Conservation (phyloP, 1,284 basidiomycete genomes). For the Trichosporon sp. region DNA sequence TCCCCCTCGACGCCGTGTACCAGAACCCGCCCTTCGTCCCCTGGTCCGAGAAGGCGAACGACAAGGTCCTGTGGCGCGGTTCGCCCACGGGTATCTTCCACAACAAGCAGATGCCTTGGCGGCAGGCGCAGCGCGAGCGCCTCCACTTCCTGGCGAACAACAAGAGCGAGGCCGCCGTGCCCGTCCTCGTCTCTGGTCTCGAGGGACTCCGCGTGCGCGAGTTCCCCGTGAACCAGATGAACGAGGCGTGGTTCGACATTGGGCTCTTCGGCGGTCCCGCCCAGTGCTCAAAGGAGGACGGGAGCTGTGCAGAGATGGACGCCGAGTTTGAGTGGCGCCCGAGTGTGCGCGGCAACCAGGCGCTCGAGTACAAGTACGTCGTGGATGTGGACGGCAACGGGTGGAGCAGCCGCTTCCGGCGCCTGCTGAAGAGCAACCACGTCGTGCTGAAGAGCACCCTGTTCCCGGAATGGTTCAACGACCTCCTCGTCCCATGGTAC, state of each 20-base stretch:
- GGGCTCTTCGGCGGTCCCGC: slow-evolving; percentile 44
- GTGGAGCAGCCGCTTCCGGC: slow-evolving; percentile 55
- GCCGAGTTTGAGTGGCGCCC: slow-evolving; percentile 46
- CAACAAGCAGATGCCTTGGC: slow-evolving; percentile 51
- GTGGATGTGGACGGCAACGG: slow-evolving; percentile 59
- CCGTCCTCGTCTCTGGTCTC: slow-evolving; percentile 31
- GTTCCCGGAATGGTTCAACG: slow-evolving; percentile 48
- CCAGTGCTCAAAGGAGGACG: slow-evolving; percentile 54
- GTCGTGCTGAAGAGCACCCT: slow-evolving; percentile 52
- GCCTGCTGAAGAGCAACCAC: slow-evolving; percentile 48
- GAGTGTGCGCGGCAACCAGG: slow-evolving; percentile 17
- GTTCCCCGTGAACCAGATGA: slow-evolving; percentile 37
- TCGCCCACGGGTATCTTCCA: slow-evolving; percentile 57
- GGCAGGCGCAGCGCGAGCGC: slow-evolving; percentile 55
- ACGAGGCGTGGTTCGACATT: slow-evolving; percentile 46
- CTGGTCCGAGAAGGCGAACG: slow-evolving; percentile 53
- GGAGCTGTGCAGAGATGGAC: slow-evolving; percentile 52
- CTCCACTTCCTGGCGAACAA: slow-evolving; percentile 50
- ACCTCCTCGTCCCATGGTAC: slow-evolving; percentile 52
- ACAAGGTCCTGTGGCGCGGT: slow-evolving; percentile 55
- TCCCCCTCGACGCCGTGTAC: slow-evolving; percentile 47
- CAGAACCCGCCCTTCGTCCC: slow-evolving; percentile 18
- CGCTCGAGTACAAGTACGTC: slow-evolving; percentile 54
- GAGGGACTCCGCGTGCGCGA: slow-evolving; percentile 27
- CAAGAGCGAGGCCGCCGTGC: slow-evolving; percentile 27